phyloP scores from a whole-genome alignment of 345 rosid genomes.

The Hibiscus mutabilis region DNA sequence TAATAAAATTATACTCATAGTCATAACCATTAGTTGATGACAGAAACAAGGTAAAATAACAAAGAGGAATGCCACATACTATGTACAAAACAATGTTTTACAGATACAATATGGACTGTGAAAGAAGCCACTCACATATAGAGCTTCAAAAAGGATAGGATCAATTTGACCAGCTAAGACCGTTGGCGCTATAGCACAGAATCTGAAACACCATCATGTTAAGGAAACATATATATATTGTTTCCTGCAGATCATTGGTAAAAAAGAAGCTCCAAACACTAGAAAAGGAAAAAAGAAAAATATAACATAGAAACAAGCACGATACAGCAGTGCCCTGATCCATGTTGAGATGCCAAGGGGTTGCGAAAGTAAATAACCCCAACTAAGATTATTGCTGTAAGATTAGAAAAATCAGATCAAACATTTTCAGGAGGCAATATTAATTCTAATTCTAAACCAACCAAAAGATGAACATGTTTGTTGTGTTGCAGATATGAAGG shows the following conservation, averaged over 20 bases:
- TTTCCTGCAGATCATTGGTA: slow-evolving; percentile 3
- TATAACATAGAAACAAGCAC: slow-evolving; percentile 20
- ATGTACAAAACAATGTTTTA: neutral
- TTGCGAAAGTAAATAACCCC: slow-evolving; percentile 58
- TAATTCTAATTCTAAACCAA: neutral
- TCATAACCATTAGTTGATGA: neutral
- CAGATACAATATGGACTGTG: neutral
- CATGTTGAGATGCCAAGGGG: slow-evolving; percentile 43
- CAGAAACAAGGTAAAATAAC: neutral
- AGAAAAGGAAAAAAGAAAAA: neutral
- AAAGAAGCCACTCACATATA: slow-evolving; percentile 53
- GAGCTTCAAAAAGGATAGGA: slow-evolving; percentile 82
- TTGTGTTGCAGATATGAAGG: neutral
- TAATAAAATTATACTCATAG: neutral
- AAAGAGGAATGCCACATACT: neutral
- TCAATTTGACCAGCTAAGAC: slow-evolving; percentile 73
- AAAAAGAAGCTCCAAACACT: neutral
- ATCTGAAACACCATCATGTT: slow-evolving; percentile 39
- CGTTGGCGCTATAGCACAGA: slow-evolving; percentile 80
- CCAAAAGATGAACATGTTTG: neutral
- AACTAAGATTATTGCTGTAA: slow-evolving; percentile 66
- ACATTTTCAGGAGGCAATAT: slow-evolving; percentile 8
- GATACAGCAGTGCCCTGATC: slow-evolving; percentile 64
- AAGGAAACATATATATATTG: slow-evolving; percentile 19
- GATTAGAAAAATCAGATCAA: slow-evolving; percentile 16